Evolutionary conservation across 1,284 basidiomycete species (phyloP).

Genomic region (Irpex sp.): DNA sequence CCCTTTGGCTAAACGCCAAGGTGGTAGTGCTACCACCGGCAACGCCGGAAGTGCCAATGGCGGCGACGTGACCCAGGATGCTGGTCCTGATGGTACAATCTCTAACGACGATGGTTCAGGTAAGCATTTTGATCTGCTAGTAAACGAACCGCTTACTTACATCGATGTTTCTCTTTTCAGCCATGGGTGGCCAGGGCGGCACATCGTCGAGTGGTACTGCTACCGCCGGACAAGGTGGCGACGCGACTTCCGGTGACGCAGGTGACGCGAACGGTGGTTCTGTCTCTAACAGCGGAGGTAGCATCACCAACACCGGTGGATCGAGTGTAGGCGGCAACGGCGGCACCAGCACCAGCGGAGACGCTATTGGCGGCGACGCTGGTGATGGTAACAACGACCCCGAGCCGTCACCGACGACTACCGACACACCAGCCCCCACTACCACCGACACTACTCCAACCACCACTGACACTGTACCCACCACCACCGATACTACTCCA

Average conservation of each 20-base stretch:
- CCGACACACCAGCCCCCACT: too few relatives aligned
- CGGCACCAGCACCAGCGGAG: conserved; percentile 1
- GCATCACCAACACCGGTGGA: conserved; percentile 1
- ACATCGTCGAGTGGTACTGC: background rate
- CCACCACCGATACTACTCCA: too few relatives aligned
- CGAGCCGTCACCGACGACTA: background rate
- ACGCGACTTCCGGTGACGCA: background rate
- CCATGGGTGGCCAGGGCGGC: background rate
- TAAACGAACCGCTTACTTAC: too few relatives aligned
- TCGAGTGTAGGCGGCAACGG: conserved; percentile 1
- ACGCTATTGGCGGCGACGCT: background rate
- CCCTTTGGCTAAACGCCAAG: background rate
- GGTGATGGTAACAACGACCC: background rate
- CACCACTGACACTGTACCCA: too few relatives aligned
- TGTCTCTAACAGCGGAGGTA: background rate
- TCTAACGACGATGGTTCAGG: background rate
- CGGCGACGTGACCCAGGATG: background rate
- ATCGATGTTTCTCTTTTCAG: background rate
- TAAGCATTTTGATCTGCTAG: background rate
- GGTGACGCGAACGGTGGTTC: background rate
- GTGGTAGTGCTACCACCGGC: background rate
- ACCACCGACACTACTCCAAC: too few relatives aligned
- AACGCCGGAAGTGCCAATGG: background rate
- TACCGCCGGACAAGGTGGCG: background rate
- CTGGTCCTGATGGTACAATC: background rate